A percentile compares a stretch with the other conserved stretches of the same genome.
Conservation (phyloP, 192 early-diverging fungal species). For the Rhizophagus prolifer region DNA sequence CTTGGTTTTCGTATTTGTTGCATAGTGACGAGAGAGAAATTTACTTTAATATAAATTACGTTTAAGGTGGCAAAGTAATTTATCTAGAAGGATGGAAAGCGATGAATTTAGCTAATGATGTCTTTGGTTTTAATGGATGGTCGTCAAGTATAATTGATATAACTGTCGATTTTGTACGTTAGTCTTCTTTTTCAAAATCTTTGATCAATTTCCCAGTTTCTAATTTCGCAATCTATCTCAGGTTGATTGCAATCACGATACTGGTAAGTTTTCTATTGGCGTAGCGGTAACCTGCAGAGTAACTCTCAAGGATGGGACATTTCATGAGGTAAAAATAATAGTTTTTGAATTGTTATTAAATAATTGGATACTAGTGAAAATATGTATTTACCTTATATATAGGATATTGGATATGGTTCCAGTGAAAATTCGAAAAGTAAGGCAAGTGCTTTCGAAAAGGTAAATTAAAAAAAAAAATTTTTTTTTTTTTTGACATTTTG, state of each 20-base stretch:
- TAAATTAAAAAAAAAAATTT: slow-evolving; percentile 22
- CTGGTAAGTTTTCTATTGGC: slow-evolving; percentile 62
- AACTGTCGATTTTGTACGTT: slow-evolving; percentile 72
- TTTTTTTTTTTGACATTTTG: background rate
- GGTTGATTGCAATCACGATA: slow-evolving; percentile 29
- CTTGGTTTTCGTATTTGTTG: background rate
- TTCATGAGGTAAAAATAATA: slow-evolving; percentile 60
- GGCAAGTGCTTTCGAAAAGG: slow-evolving; percentile 82
- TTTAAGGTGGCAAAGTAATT: slow-evolving; percentile 50
- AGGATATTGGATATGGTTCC: slow-evolving; percentile 88
- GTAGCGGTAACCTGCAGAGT: slow-evolving; percentile 77
- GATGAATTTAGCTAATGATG: slow-evolving; percentile 85
- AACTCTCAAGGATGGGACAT: slow-evolving; percentile 86
- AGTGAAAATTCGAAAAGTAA: slow-evolving; percentile 78
- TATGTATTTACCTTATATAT: background rate
- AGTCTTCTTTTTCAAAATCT: background rate
- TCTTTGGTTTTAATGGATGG: slow-evolving; percentile 98
- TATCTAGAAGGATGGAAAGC: slow-evolving; percentile 84
- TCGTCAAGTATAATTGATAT: slow-evolving; percentile 67
- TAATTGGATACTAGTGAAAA: background rate
- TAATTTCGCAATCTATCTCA: background rate
- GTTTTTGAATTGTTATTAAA: background rate
- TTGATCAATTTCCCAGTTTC: background rate
- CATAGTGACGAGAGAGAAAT: background rate
- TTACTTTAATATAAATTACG: background rate